A percentile compares a stretch with the other conserved stretches of the same genome.
phyloP scores from a whole-genome alignment of 2,329 filamentous ascomycete species.

The Didymella pomorum region DNA sequence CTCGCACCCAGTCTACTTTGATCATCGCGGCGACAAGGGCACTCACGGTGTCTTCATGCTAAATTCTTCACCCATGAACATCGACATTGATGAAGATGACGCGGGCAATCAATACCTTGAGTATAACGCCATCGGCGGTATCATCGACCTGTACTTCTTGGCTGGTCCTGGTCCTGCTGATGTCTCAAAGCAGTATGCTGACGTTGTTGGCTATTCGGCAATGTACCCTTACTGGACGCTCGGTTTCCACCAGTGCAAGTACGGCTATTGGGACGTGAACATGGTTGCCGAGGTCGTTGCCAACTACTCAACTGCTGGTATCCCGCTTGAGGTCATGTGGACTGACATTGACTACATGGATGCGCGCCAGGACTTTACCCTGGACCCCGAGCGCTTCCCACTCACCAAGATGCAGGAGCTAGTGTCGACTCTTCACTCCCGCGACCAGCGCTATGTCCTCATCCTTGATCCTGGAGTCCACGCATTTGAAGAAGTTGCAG shows the following conservation, averaged over 20 bases:
- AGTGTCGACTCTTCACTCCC: constrained; percentile 70
- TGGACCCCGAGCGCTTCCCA: constrained; percentile 71
- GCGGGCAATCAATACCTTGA: constrained; percentile 73
- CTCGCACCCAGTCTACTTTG: constrained; percentile 76
- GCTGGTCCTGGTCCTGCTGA: constrained; percentile 57
- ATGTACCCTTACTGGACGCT: constrained; percentile 63
- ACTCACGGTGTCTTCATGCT: constrained; percentile 51
- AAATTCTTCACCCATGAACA: constrained; percentile 66
- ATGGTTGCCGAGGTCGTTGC: constrained; percentile 71
- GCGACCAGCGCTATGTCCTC: constrained; percentile 74
- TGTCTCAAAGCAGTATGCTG: constrained; percentile 60
- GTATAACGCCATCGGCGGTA: constrained; percentile 80
- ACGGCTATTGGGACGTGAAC: constrained; percentile 65
- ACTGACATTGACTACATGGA: constrained; percentile 77
- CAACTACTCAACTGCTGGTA: constrained; percentile 70
- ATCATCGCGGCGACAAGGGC: constrained; percentile 66
- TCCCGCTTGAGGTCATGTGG: constrained; percentile 77
- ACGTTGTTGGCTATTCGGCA: constrained; percentile 58
- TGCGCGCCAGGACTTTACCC: constrained; percentile 66
- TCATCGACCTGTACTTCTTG: constrained; percentile 70
- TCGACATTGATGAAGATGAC: constrained; percentile 71
- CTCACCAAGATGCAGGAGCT: constrained; percentile 69
- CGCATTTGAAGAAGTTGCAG: constrained; percentile 61
- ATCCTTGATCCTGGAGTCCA: constrained; percentile 74
- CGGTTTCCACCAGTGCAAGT: constrained; percentile 63